phyloP scores from a whole-genome alignment of 108 stramenopile species.

The Stephanodiscus triporus region DNA sequence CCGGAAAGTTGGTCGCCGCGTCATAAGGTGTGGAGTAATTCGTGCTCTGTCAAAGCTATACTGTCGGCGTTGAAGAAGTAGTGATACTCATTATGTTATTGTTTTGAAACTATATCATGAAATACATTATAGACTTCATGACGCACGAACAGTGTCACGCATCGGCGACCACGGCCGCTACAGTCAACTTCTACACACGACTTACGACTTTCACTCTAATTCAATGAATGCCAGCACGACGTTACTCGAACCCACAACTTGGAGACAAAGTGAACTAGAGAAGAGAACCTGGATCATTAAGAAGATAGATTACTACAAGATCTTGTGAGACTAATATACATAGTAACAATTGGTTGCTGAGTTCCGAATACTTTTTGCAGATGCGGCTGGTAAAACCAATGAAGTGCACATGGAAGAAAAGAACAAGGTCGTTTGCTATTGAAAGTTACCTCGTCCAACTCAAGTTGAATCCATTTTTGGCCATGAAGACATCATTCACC shows the following conservation, averaged over 20 bases:
- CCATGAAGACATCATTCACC: conserved; percentile 45
- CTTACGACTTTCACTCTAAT: not conserved
- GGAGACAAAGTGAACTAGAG: not conserved
- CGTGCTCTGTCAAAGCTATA: not conserved
- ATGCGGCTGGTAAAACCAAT: not conserved
- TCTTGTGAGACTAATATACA: not conserved
- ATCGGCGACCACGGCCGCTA: conserved; percentile 9
- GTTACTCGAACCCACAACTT: not conserved
- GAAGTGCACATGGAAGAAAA: not conserved
- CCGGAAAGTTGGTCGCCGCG: conserved; percentile 27
- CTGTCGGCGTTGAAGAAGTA: not conserved
- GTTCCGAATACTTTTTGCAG: not conserved
- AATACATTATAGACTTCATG: not conserved
- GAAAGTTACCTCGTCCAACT: conserved; percentile 26
- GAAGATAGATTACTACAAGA: not conserved
- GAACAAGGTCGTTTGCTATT: not conserved
- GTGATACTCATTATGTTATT: not conserved
- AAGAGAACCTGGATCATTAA: not conserved
- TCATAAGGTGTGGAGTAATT: not conserved
- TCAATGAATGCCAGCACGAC: conserved; percentile 1
- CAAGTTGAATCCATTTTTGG: conserved; percentile 27
- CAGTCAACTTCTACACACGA: conserved; percentile 3
- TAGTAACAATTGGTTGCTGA: conserved; percentile 8
- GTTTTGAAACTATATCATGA: conserved; percentile 10
- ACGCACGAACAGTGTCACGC: conserved; percentile 4